These are phyloP conservation scores for Tetrahymena elliotti DNA, from an alignment of 73 alveolate genomes.

Conservation along the genomic window DNA sequence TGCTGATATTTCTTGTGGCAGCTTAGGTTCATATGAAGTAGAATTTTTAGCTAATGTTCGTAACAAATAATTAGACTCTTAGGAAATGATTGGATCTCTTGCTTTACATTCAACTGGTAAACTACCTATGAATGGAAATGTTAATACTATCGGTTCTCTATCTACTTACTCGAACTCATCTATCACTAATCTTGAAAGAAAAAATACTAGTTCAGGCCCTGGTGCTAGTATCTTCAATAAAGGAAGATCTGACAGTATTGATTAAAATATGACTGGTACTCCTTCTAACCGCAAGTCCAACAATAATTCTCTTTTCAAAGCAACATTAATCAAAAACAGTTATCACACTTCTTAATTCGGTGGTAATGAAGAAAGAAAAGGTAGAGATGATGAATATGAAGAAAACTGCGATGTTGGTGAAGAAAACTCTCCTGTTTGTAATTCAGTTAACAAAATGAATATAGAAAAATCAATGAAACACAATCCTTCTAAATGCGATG, in stretches of 20 bases:
- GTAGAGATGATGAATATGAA: not conserved
- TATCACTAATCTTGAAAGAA: slow-evolving; percentile 14
- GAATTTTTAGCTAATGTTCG: slow-evolving; percentile 14
- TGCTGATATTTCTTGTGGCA: not conserved
- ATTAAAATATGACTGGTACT: not conserved
- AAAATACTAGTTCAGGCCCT: not conserved
- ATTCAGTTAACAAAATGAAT: not conserved
- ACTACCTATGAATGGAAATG: slow-evolving; percentile 35
- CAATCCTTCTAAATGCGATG: not conserved
- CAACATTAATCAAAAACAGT: not conserved
- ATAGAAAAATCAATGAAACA: not conserved
- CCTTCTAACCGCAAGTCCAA: not conserved
- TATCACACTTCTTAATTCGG: not conserved
- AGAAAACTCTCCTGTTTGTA: not conserved
- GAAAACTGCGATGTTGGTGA: not conserved
- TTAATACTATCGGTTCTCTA: slow-evolving; percentile 23
- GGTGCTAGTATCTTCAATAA: not conserved
- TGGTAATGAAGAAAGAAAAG: not conserved
- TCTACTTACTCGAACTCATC: slow-evolving; percentile 28
- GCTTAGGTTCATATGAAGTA: slow-evolving; percentile 21
- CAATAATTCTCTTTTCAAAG: not conserved
- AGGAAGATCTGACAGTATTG: not conserved
- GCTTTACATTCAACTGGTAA: slow-evolving; percentile 17
- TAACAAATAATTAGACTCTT: slow-evolving; percentile 4
- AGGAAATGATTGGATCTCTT: slow-evolving; percentile 28